phyloP scores from a whole-genome alignment of 192 early-diverging fungal species.

The Podila epicladia region DNA sequence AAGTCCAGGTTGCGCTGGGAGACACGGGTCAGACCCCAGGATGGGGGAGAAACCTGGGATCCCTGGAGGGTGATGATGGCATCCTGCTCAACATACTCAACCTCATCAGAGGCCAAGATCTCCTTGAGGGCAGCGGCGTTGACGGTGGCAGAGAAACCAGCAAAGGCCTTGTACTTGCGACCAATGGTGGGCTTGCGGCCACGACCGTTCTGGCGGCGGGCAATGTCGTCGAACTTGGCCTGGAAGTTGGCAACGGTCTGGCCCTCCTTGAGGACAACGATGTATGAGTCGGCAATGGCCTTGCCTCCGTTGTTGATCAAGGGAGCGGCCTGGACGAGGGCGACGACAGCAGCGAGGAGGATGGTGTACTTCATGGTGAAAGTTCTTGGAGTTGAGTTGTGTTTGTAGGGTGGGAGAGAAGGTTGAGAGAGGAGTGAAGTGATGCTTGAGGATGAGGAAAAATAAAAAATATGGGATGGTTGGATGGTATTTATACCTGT shows the following conservation, averaged over 20 bases:
- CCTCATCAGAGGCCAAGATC: slow-evolving; percentile 1
- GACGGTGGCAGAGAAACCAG: slow-evolving; percentile 54
- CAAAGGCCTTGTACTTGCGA: neutral
- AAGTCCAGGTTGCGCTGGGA: slow-evolving; percentile 46
- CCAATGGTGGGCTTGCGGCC: slow-evolving; percentile 1
- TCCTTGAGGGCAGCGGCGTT: slow-evolving; percentile 12
- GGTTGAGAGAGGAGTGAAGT: neutral
- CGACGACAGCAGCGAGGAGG: slow-evolving; percentile 8
- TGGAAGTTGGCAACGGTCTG: neutral
- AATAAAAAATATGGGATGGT: neutral
- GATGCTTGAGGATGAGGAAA: neutral
- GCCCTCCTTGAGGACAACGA: slow-evolving; percentile 5
- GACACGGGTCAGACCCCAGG: slow-evolving; percentile 62
- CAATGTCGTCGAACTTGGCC: slow-evolving; percentile 3
- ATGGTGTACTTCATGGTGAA: slow-evolving; percentile 8
- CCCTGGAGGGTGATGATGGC: slow-evolving; percentile 6
- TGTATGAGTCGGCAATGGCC: neutral
- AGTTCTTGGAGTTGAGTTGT: neutral
- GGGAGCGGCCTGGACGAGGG: slow-evolving; percentile 7
- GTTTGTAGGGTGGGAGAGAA: neutral
- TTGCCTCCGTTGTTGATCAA: slow-evolving; percentile 12
- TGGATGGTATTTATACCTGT: neutral
- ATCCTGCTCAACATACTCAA: slow-evolving; percentile 20
- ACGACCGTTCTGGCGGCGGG: slow-evolving; percentile 4
- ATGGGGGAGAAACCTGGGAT: slow-evolving; percentile 10